Percentiles rank a stretch among this genome's conserved stretches.
Conservation (phyloP, 2,329 filamentous ascomycete genomes). For the Cadophora malorum region DNA sequence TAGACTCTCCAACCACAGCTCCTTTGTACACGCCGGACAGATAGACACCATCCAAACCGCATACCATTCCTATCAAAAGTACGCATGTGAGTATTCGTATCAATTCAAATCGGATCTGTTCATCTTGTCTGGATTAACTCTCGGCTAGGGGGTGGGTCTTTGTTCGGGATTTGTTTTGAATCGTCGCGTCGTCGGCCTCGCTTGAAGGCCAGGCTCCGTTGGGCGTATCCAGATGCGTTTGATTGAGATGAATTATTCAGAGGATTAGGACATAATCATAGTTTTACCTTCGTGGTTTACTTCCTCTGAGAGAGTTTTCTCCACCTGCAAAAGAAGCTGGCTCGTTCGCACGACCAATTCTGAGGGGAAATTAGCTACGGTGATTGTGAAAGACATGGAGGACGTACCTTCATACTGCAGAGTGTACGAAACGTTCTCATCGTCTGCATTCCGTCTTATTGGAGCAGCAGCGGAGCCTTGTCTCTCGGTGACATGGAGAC, state of each 20-base stretch:
- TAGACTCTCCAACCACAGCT: conserved; percentile 17
- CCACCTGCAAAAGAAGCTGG: conserved; percentile 67
- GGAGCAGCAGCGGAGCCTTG: conserved; percentile 55
- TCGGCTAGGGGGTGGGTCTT: neutral
- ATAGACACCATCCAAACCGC: conserved; percentile 28
- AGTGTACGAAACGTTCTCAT: conserved; percentile 71
- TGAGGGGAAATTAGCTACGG: conserved; percentile 45
- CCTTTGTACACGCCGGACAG: conserved; percentile 23
- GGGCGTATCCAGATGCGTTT: conserved; percentile 9
- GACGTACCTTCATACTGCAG: conserved; percentile 73
- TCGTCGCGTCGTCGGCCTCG: conserved; percentile 28
- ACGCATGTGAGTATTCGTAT: conserved; percentile 17
- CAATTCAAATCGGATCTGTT: neutral
- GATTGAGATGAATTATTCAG: neutral
- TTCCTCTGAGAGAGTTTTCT: conserved; percentile 58
- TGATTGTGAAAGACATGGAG: neutral
- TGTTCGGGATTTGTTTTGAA: neutral
- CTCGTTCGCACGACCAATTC: conserved; percentile 72
- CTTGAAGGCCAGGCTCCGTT: conserved; percentile 26
- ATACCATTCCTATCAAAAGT: conserved; percentile 20
- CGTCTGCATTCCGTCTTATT: conserved; percentile 55
- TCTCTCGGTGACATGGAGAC: conserved; percentile 66
- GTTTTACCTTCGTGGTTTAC: conserved; percentile 61
- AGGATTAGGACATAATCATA: conserved; percentile 22
- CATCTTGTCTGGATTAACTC: neutral